Conservation (phyloP, 1,284 basidiomycete genomes). For the Amylostereum chailletii region DNA sequence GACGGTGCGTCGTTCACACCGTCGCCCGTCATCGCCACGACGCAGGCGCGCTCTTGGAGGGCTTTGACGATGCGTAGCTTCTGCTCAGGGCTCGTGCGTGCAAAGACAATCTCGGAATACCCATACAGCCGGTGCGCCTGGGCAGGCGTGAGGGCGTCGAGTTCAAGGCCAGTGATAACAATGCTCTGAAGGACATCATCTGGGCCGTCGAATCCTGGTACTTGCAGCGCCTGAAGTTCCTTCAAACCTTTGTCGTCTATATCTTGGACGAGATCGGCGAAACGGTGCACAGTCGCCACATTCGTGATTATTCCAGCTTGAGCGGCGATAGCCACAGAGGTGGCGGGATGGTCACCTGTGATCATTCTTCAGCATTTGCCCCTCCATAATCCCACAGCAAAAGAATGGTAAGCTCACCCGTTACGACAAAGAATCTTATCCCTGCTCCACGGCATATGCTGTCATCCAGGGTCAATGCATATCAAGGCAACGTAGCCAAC, state of each 20-base stretch:
- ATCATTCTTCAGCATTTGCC: constrained; percentile 21
- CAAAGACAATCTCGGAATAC: constrained; percentile 67
- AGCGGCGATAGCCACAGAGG: constrained; percentile 53
- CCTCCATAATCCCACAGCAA: background rate
- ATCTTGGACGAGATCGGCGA: constrained; percentile 23
- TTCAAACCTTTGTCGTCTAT: constrained; percentile 9
- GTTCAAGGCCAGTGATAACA: constrained; percentile 44
- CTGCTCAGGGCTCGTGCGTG: constrained; percentile 66
- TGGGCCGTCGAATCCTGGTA: constrained; percentile 19
- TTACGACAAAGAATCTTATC: constrained; percentile 64
- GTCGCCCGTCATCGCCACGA: constrained; percentile 38
- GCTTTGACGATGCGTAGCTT: constrained; percentile 64
- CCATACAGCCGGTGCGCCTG: constrained; percentile 41
- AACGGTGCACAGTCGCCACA: constrained; percentile 23
- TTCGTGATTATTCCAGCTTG: constrained; percentile 48
- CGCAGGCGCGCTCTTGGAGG: constrained; percentile 42
- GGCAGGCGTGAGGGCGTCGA: constrained; percentile 34
- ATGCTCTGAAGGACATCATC: constrained; percentile 25
- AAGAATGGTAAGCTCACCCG: constrained; percentile 34
- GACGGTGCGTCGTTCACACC: constrained; percentile 63
- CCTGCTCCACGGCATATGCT: constrained; percentile 46
- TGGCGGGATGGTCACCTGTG: constrained; percentile 41
- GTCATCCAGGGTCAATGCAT: background rate
- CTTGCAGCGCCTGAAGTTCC: constrained; percentile 12
- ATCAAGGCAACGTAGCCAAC: background rate